Percentiles rank a stretch among this genome's conserved stretches.
Conservation (phyloP, 345 rosid genomes). For the Brassica carinata region DNA sequence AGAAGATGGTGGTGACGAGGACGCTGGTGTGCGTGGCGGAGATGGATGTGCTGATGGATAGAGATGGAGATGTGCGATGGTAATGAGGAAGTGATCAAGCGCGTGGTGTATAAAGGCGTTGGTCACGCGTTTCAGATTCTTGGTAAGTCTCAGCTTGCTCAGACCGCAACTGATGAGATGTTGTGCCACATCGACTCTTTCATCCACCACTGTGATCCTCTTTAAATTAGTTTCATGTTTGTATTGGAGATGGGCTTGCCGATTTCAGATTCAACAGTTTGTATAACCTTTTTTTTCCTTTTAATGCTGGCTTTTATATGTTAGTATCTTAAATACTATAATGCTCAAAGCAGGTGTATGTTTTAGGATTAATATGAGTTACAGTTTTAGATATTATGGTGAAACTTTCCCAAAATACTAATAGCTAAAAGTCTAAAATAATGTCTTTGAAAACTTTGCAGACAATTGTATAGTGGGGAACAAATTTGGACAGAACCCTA, state of each 20-base stretch:
- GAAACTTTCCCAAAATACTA: background rate
- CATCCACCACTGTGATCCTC: slow-evolving; percentile 24
- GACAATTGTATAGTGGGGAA: slow-evolving; percentile 13
- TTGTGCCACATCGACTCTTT: slow-evolving; percentile 56
- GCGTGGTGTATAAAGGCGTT: slow-evolving; percentile 62
- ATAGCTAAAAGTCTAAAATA: slow-evolving; percentile 6
- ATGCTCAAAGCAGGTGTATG: background rate
- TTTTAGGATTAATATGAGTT: background rate
- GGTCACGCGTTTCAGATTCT: slow-evolving; percentile 89
- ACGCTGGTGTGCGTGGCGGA: slow-evolving; percentile 69
- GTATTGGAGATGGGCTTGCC: too few species aligned
- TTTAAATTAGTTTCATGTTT: too few species aligned
- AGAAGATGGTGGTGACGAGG: slow-evolving; percentile 19
- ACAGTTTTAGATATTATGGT: background rate
- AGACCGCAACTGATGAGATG: slow-evolving; percentile 55
- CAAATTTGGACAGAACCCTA: slow-evolving; percentile 18
- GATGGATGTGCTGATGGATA: slow-evolving; percentile 69
- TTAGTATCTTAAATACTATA: background rate
- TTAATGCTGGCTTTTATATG: slow-evolving; percentile 1
- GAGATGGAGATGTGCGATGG: slow-evolving; percentile 55
- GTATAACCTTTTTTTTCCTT: too few species aligned
- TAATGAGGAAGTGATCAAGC: slow-evolving; percentile 47
- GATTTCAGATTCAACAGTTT: too few species aligned
- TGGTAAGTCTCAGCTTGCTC: slow-evolving; percentile 55
- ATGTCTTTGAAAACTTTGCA: background rate